Evolutionary conservation across 129 eudicot species (phyloP), one percentile per base, ranked within the genome.

Genomic region (Arctium minus): DNA sequence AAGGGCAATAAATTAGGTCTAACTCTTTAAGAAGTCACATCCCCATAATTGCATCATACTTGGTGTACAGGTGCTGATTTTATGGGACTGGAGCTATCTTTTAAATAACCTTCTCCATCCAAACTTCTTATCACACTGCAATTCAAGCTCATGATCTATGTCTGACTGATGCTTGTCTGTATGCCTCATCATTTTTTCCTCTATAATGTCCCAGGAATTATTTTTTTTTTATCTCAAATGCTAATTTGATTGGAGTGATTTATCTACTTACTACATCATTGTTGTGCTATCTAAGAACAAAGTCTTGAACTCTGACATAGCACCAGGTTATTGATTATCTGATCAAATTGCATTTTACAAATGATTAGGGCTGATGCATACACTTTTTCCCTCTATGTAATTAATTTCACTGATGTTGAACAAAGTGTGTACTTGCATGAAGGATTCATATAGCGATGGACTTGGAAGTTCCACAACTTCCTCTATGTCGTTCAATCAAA

Each of bases 381-480:
- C 67, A 64, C 81, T 38, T 33, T 76, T 76, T 78, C 60, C 22
- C 17, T 33, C n/a, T 33, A 35, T 77, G 72, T 13, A 33, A 36
- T 37, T 60, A 60, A 77, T n/a, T 60, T 64, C 36, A 37, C 29
- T 22, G 70, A 74, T 79, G 11, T 17, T 56, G 30, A 73, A 72
- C 35, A 72, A 9, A 56, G 27, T 37, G 29, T 72, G 3, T 53
- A 35, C 18, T 79, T 80, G 75, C 71, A 60, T 85, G 79, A 77
- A 92, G 98, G 86, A 74, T 89, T 72, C 85, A 32, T 36, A 6
- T 71, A 46, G 56, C 27, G 82, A 83, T 70, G 90, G 72, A 40
- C 76, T 11, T 81, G 89, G 81, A 71, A 83, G 70, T 67, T 74
- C 69, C 64, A 78, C 35, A 84, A 76, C 79, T 74, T 88, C 89